Evolutionary conservation across 129 eudicot genomes (phyloP).

Genomic region (Arctium minus): DNA sequence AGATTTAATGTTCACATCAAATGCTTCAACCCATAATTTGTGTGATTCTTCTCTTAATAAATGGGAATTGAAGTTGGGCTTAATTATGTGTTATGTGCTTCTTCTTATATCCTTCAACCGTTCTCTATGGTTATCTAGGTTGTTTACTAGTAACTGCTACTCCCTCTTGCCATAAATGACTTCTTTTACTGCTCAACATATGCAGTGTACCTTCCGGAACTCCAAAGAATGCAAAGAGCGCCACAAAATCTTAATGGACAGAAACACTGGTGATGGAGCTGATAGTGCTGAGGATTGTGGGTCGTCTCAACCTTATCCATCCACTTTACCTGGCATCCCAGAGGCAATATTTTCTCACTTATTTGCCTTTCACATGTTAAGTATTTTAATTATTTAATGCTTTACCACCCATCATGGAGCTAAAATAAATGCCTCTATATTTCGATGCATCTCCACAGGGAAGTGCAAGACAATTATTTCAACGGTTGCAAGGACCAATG

Average conservation of each 20-base stretch:
- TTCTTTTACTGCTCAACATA: constrained; percentile 4
- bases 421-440: neutral
- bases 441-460: constrained; percentile 55
- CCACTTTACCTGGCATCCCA: constrained; percentile 88
- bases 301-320: constrained; percentile 77
- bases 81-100: neutral
- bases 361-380: neutral
- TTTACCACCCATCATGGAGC: neutral
- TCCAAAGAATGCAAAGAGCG: constrained; percentile 82
- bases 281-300: constrained; percentile 90
- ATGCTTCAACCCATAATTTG: neutral
- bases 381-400: neutral
- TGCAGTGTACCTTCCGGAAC: constrained; percentile 63
- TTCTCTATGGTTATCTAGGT: neutral
- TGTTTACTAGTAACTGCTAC: neutral
- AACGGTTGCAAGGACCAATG: constrained; percentile 74
- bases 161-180: neutral
- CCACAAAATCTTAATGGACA: constrained; percentile 69
- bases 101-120: neutral
- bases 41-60: constrained; percentile 1
- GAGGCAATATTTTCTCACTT: constrained; percentile 39
- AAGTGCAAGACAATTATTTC: constrained; percentile 88
- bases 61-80: neutral
- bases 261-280: constrained; percentile 65
- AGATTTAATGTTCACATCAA: neutral